These are phyloP conservation scores for Botrytis aclada DNA, from an alignment of 2,329 filamentous ascomycete species.

Conservation along the genomic window DNA sequence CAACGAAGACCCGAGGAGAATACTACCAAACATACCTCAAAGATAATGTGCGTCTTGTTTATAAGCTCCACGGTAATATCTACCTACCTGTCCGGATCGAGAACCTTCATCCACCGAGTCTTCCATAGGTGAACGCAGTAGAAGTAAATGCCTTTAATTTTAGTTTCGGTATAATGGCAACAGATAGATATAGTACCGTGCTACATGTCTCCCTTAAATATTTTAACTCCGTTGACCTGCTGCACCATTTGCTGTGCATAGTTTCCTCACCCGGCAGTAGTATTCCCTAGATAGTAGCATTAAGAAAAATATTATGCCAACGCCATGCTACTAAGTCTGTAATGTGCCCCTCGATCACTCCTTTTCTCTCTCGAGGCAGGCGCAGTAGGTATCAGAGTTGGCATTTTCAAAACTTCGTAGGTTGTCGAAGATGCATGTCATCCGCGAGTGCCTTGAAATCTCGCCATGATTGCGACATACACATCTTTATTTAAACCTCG, in stretches of 20 bases:
- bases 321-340: slow-evolving; percentile 5
- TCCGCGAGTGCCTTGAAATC: background rate
- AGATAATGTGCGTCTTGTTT: background rate
- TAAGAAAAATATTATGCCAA: slow-evolving; percentile 2
- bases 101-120: background rate
- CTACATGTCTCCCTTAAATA: slow-evolving; percentile 6
- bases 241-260: slow-evolving; percentile 4
- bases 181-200: slow-evolving; percentile 4
- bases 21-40: background rate
- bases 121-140: background rate
- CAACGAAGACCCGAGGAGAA: background rate
- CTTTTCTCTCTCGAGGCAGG: slow-evolving; percentile 4
- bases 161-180: slow-evolving; percentile 7
- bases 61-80: background rate
- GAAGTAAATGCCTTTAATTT: slow-evolving; percentile 9
- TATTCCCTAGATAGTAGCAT: slow-evolving; percentile 10
- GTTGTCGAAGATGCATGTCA: background rate
- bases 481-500: background rate
- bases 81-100: background rate
- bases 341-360: background rate
- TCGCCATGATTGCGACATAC: background rate
- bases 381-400: background rate
- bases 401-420: background rate
- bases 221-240: slow-evolving; percentile 5
- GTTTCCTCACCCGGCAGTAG: background rate